Base-by-base conservation (phyloP, 2,329 filamentous ascomycete genomes). In the Teratosphaeria pseudoeucalypti region DNA sequence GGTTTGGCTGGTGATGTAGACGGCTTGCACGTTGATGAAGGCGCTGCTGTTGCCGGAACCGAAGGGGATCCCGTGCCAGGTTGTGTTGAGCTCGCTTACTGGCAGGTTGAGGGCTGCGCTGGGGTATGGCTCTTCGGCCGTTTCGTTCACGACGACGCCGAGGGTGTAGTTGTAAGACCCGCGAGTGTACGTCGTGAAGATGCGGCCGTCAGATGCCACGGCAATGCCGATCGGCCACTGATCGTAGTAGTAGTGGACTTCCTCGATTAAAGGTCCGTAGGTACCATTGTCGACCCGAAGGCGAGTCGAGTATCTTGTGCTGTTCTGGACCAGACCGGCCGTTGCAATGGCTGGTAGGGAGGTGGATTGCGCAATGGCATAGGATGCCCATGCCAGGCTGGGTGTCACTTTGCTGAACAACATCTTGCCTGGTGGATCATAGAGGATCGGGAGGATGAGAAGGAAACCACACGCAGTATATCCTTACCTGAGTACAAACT, bases 241-340 rank as follows among this genome's bases (percentile, higher is more conserved):
- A 32, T 75, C 73, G 59, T 77, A 77, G 65, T 70, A 80, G 64
- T 79, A 80, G 63, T 80, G 77, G 43, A 75, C 74, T 62, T 80
- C 77, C 62, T 81, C 78, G 3, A 81, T 67, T 1, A 69, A 63
- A 0, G 77, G 77, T 2, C 78, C 77, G 54, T 78, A 78, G 2
- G 74, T 76, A n/a, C 78, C 78, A 58, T 76, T 76, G 62, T 80
- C 77, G 6, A 75, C 70, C 37, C 77, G 71, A 1, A 80, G 64
- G 37, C 70, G 69, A 2, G 73, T 55, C 16, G 52, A 32, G 16
- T 52, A 53, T 32, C 43, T 34, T 16, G 56, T 52, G 49, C 32
- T 55, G 32, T 61, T 61, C 27, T 61, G 60, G 19, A 61, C 47
- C 2, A 61, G 56, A 27, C 59, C 59, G 19, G 52, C 59, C 49